Conservation (phyloP, 1,284 basidiomycete genomes). For the Ceratobasidium sp. region DNA sequence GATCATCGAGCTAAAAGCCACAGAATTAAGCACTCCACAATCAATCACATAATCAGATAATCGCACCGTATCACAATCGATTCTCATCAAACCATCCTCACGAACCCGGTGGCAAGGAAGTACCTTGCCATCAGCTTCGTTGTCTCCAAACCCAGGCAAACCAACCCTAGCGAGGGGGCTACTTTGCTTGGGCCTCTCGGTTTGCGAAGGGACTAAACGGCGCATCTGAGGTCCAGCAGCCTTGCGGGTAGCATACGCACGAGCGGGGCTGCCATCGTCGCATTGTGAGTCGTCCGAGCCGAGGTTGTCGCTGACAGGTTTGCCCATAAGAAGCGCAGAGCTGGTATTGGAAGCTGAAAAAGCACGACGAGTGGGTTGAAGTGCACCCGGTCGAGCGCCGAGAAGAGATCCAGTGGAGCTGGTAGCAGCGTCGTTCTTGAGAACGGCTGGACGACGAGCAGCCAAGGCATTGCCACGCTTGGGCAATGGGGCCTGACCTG, state of each 20-base stretch:
- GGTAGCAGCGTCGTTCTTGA: conserved; percentile 45
- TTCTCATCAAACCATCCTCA: conserved; percentile 94
- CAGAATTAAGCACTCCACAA: conserved; percentile 25
- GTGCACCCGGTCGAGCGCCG: conserved; percentile 44
- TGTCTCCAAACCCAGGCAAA: conserved; percentile 84
- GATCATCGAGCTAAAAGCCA: conserved; percentile 64
- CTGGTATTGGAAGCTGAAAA: conserved; percentile 61
- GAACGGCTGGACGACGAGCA: conserved; percentile 65
- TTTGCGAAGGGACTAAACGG: background rate
- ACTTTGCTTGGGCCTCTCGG: conserved; percentile 18
- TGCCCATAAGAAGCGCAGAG: conserved; percentile 32
- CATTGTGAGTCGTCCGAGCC: conserved; percentile 5
- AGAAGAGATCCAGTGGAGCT: conserved; percentile 47
- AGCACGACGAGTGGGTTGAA: conserved; percentile 66
- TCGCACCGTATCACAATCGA: conserved; percentile 77
- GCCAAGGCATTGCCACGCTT: conserved; percentile 54
- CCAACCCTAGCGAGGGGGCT: conserved; percentile 49
- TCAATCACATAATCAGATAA: background rate
- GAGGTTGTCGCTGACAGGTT: conserved; percentile 7
- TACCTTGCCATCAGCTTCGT: conserved; percentile 89
- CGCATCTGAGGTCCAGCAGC: conserved; percentile 30
- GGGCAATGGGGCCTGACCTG: conserved; percentile 48
- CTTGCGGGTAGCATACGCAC: conserved; percentile 17
- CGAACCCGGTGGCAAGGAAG: conserved; percentile 91
- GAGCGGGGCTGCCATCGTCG: conserved; percentile 30